Base-by-base conservation (phyloP, 768 basidiomycete species). In the Suillus paluster region DNA sequence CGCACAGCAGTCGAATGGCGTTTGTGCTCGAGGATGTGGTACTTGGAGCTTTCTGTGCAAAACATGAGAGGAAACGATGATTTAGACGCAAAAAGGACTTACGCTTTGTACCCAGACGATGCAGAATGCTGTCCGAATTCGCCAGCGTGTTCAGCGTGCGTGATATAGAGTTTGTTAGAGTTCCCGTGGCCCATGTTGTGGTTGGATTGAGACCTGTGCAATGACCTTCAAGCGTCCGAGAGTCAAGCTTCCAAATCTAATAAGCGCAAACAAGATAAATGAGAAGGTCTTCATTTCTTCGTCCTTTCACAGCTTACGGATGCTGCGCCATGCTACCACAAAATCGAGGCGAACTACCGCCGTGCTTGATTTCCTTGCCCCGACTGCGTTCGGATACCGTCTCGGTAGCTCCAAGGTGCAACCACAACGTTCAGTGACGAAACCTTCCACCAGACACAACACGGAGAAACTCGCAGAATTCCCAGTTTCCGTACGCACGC, bases 1-100 rank as follows among this genome's bases (percentile, higher is more conserved):
- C 0, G 94, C 88, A 66, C 96, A 98, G 65, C 90, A 97, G 77
- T 97, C 95, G 70, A 93, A 95, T 33, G 93, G 92, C 0, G 90
- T 92, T 49, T 80, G 79, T 42, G 84, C 80, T 64, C 81, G 86
- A 41, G 87, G 84, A 71, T 87, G 86, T 1, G 86, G 84, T 41
- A 83, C 88, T 72, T 91, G 85, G 30, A 80, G 80, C 71, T 92
- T 92, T 55, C 90, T 92, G 67, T 30, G 63, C 19, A 50, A 12
- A 34, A 62, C 17, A 67, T 48, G 65, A 57, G 68, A 64, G 58
- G 48, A 58, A 23, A 23, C 19, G 15, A 52, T 21, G 41, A 30
- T 55, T 15, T n/a, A 64, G 44, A 46, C 45, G 61, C 53, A 58
- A 38, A 19, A 58, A 55, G 10, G 60, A 78, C 86, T 62, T 69